Evolutionary conservation across 2,329 filamentous ascomycete species (phyloP), one percentile per base, ranked within the genome.

Genomic region (Neopestalotiopsis sp.): DNA sequence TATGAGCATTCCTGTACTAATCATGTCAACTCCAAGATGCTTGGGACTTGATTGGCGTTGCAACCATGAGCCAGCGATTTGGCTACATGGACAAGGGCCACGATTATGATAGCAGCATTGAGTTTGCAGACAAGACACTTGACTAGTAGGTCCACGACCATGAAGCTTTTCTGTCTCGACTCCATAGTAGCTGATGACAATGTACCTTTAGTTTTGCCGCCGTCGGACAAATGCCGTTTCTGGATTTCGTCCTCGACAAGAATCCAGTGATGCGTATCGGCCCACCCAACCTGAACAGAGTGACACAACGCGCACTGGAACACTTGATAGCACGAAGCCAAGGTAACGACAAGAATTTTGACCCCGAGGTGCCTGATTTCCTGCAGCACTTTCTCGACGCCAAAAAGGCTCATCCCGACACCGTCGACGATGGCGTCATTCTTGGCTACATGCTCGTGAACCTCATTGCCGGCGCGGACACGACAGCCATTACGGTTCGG

Each of bases 11-110:
- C n/a, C 6, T 13, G 5, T 59, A 28, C n/a, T 59, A 28, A 59
- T 28, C n/a, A n/a, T 30, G 1, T 32, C 30, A 10, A 24, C 3
- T 4, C 12, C 30, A 38, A 78, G 76, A 70, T 20, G 69, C 82
- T 4, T 84, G 81, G 76, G 82, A 85, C 67, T 77, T 83, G n/a
- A 76, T 83, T 20, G 81, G 82, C 20, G 78, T 79, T 38, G 70
- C 83, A 24, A 80, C 78, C 28, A 84, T 83, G 60, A 79, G 82
- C 24, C 75, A 76, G 10, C 77, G 77, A 65, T 81, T 83, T 65
- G 82, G 83, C 2, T 84, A 83, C 71, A 74, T 84, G 65, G 73
- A 83, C 30, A 71, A 76, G 6, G 76, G 78, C 1, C 67, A 71
- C 2, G 83, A 85, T 69, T 73, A 81, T 66, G 78, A 79, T 30